These are phyloP conservation scores for Spongispora temasekensis DNA, from an alignment of 1,284 basidiomycete species.

Conservation along the genomic window DNA sequence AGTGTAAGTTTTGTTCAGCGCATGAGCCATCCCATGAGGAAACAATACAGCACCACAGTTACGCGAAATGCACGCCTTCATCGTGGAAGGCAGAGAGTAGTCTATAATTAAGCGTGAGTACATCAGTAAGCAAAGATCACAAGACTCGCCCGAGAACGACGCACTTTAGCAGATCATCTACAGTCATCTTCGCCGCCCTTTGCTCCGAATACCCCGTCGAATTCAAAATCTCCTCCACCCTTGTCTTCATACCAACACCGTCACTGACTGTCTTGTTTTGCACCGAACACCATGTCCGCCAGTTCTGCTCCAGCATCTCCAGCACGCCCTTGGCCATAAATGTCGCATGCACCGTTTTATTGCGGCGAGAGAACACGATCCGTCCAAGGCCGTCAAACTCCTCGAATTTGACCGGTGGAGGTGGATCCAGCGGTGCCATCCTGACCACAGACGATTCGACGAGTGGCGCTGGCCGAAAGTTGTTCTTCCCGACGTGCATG, in stretches of 20 bases:
- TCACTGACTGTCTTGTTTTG: slow-evolving; percentile 81
- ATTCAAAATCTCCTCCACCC: slow-evolving; percentile 76
- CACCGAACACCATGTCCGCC: slow-evolving; percentile 91
- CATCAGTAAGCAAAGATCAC: slow-evolving; percentile 3
- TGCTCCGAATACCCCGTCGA: slow-evolving; percentile 66
- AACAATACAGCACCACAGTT: neutral
- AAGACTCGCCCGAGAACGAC: slow-evolving; percentile 16
- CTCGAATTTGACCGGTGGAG: slow-evolving; percentile 93
- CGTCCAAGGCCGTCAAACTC: slow-evolving; percentile 96
- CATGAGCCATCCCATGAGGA: no score
- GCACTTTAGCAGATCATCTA: slow-evolving; percentile 77
- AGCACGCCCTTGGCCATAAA: slow-evolving; percentile 93
- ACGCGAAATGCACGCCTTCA: slow-evolving; percentile 62
- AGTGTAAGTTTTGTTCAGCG: no score
- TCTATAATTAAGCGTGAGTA: slow-evolving; percentile 36
- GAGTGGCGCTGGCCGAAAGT: slow-evolving; percentile 94
- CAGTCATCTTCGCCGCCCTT: slow-evolving; percentile 79
- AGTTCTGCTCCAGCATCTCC: slow-evolving; percentile 94
- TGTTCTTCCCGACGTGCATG: slow-evolving; percentile 95
- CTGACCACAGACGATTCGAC: slow-evolving; percentile 95
- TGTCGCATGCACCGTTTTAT: slow-evolving; percentile 89
- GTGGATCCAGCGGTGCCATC: slow-evolving; percentile 91
- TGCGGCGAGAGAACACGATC: slow-evolving; percentile 88
- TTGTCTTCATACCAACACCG: slow-evolving; percentile 66
- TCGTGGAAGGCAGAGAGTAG: slow-evolving; percentile 62